Evolutionary conservation across 1,284 basidiomycete genomes (phyloP), one percentile per base, ranked within the genome.

Genomic region (Gomphus bonarii): DNA sequence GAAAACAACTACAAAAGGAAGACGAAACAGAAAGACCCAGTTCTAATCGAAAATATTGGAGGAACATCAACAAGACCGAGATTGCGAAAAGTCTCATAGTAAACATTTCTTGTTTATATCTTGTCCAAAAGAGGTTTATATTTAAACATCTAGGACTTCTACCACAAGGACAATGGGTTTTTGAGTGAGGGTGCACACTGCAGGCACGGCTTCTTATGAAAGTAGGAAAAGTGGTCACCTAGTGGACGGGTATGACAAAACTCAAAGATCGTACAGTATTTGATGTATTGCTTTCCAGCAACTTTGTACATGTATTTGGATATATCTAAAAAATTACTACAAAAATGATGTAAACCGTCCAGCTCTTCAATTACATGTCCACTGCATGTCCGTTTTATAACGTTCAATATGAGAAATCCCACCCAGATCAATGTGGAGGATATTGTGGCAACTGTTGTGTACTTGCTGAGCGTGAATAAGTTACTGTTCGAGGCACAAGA

Each of bases 401-500:
- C 16, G 22, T 28, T 7, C 28, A 48, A 48, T 10, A 20, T 30
- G 11, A 48, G 25, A 30, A 25, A 11, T 14, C 46, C 30, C 12
- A 16, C 16, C 25, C 4, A 11, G 28, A 30, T 12, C 22, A 20
- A 25, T 48, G 46, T 14, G 46, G 30, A 3, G 3, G 8, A 48
- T 7, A 48, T n/a, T 20, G 11, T 14, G 46, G 25, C 16, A 30
- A 6, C 46, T 48, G 46, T 12, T 48, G 25, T 30, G 46, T 48
- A n/a, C 46, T 30, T 20, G 31, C 20, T 18, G 49, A 35, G 36
- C 51, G 51, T 31, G 51, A 53, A 14, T 53, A 53, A 3, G 51
- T 10, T 28, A 31, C 20, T 22, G 38, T 28, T 53, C 80, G 72
- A 46, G 82, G 75, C 42, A 73, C 69, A 54, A 78, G 64, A 46